Conservation (phyloP, 257 asterid species). For the Nicotiana tabacum region DNA sequence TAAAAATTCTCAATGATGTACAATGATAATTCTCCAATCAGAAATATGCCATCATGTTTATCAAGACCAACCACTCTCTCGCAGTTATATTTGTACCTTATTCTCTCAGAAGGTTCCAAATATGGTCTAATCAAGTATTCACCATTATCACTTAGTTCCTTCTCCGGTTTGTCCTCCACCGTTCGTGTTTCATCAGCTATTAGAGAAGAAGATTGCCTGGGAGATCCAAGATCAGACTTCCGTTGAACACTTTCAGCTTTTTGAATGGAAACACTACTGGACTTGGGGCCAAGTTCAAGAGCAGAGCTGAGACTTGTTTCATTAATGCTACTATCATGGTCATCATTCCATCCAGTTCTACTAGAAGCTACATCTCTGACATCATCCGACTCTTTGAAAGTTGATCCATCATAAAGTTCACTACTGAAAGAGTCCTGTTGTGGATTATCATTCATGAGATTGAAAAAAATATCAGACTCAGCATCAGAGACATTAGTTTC, state of each 20-base stretch:
- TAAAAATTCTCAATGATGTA: constrained; percentile 92
- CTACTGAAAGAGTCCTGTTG: constrained; percentile 53
- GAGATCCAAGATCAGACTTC: constrained; percentile 78
- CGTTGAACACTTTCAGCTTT: constrained; percentile 69
- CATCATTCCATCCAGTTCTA: constrained; percentile 88
- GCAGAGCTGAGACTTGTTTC: constrained; percentile 94
- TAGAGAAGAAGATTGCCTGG: constrained; percentile 56
- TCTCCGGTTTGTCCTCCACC: constrained; percentile 69
- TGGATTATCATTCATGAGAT: constrained; percentile 52
- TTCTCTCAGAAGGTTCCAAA: constrained; percentile 76
- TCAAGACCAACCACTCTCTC: constrained; percentile 99
- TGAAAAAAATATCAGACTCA: constrained; percentile 52
- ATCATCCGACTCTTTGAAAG: constrained; percentile 69
- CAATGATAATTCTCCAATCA: constrained; percentile 82
- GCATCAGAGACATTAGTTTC: constrained; percentile 45
- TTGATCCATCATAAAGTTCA: constrained; percentile 63
- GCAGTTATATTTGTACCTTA: constrained; percentile 85
- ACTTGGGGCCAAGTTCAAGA: constrained; percentile 71
- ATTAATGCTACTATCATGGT: constrained; percentile 75
- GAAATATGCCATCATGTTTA: constrained; percentile 93
- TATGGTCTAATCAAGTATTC: constrained; percentile 96
- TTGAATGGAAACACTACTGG: constrained; percentile 65
- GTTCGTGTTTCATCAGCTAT: constrained; percentile 61
- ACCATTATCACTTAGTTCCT: constrained; percentile 88
- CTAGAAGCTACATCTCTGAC: constrained; percentile 61